phyloP scores from a whole-genome alignment of 768 basidiomycete species.

The Boletus tylopilopsis region DNA sequence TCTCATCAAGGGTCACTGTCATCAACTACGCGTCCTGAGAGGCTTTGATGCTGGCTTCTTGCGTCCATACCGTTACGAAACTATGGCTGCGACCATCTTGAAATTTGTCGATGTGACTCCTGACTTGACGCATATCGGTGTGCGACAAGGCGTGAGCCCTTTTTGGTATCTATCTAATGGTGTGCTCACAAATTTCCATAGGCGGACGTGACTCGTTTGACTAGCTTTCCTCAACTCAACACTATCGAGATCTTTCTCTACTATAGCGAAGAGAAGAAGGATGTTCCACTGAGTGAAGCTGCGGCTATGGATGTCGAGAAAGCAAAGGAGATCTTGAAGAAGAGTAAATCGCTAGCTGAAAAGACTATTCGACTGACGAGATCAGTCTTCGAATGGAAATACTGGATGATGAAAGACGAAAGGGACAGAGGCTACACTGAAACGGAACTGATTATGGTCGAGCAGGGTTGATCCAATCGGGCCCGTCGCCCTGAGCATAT shows the following conservation, averaged over 20 bases:
- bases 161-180: neutral
- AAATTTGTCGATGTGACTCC: slow-evolving; percentile 5
- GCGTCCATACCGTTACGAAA: slow-evolving; percentile 8
- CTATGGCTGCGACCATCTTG: neutral
- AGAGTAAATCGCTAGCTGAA: neutral
- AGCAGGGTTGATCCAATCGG: too few species aligned
- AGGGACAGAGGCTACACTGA: too few species aligned
- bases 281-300: too few species aligned
- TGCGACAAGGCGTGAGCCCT: neutral
- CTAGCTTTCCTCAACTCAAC: neutral
- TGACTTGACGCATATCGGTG: neutral
- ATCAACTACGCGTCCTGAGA: neutral
- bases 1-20: slow-evolving; percentile 2
- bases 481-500: too few species aligned
- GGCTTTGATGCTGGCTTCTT: neutral
- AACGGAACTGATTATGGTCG: too few species aligned
- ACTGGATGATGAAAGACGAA: too few species aligned
- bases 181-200: neutral
- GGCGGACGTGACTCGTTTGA: neutral
- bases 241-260: neutral
- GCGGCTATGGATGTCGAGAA: neutral
- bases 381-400: too few species aligned
- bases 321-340: neutral
- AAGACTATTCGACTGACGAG: neutral
- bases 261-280: neutral